Evolutionary conservation across 768 basidiomycete genomes (phyloP).

Genomic region (Amanita molliuscula): DNA sequence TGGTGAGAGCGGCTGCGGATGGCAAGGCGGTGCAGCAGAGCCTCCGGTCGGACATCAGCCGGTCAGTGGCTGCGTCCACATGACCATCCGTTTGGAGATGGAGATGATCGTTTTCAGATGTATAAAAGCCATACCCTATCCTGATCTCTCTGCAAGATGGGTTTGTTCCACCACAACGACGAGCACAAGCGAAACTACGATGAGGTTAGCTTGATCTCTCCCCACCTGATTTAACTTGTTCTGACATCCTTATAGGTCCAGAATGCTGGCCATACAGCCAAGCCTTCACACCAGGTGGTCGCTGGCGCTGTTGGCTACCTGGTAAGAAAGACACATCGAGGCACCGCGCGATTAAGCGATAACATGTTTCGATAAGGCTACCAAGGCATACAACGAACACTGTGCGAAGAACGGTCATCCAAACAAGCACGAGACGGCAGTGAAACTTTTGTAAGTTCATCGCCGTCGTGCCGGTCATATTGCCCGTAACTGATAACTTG

Average conservation of each 20-base stretch:
- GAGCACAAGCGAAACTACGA: slow-evolving; percentile 31
- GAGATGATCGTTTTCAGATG: not conserved
- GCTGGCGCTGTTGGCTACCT: slow-evolving; percentile 59
- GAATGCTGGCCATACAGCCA: slow-evolving; percentile 44
- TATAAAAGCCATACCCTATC: not conserved
- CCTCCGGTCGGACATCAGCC: not conserved
- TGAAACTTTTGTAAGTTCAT: slow-evolving; percentile 36
- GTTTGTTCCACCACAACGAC: slow-evolving; percentile 31
- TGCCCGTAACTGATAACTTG: not conserved
- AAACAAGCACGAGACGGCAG: slow-evolving; percentile 39
- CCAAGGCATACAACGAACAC: slow-evolving; percentile 55
- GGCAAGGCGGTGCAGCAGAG: not conserved
- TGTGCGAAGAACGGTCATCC: slow-evolving; percentile 35
- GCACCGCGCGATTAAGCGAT: not conserved
- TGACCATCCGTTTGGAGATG: not conserved
- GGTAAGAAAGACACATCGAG: slow-evolving; percentile 20
- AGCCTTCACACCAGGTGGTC: slow-evolving; percentile 55
- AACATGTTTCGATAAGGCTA: slow-evolving; percentile 30
- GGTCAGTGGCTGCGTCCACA: not conserved
- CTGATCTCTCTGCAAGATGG: slow-evolving; percentile 21
- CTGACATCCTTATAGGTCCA: slow-evolving; percentile 23
- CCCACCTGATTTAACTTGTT: not conserved
- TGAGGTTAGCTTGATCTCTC: slow-evolving; percentile 17
- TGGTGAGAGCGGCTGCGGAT: not conserved
- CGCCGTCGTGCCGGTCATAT: not conserved